phyloP scores from a whole-genome alignment of 2,329 filamentous ascomycete genomes.

The Sporothrix sp. region DNA sequence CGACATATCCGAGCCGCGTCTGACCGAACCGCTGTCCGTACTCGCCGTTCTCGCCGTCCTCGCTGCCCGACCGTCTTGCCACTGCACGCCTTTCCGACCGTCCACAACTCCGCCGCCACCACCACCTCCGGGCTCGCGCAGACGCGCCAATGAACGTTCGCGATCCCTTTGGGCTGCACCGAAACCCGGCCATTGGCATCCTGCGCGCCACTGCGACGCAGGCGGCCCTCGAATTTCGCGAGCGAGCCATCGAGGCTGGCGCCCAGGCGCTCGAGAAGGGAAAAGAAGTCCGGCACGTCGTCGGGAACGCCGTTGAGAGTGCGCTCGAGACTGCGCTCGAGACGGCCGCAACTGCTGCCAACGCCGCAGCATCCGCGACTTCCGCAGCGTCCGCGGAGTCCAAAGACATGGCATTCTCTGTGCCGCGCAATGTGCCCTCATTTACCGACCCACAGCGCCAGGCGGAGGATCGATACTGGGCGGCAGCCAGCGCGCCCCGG shows the following conservation, averaged over 20 bases:
- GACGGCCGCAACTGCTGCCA: background rate
- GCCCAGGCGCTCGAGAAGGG: conserved; percentile 37
- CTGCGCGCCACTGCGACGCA: conserved; percentile 40
- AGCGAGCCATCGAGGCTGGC: conserved; percentile 40
- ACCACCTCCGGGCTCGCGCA: conserved; percentile 9
- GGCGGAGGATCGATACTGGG: conserved; percentile 58
- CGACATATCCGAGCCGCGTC: too few relatives aligned
- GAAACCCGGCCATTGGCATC: conserved; percentile 31
- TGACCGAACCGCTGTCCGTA: background rate
- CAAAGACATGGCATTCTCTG: conserved; percentile 52
- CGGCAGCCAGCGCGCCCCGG: conserved; percentile 27
- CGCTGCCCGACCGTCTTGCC: too few relatives aligned
- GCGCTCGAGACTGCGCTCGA: conserved; percentile 13
- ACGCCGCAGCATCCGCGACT: conserved; percentile 11
- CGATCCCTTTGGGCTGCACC: conserved; percentile 33
- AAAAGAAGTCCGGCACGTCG: conserved; percentile 26
- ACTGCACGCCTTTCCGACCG: background rate
- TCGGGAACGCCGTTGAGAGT: conserved; percentile 16
- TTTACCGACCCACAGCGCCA: conserved; percentile 56
- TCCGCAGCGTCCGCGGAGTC: background rate
- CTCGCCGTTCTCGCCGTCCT: too few relatives aligned
- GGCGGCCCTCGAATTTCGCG: conserved; percentile 34
- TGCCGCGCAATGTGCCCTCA: conserved; percentile 60
- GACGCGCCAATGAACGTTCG: conserved; percentile 30
- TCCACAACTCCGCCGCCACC: background rate